phyloP scores from a whole-genome alignment of 305 asterid genomes.

The Fraxinus latifolia region DNA sequence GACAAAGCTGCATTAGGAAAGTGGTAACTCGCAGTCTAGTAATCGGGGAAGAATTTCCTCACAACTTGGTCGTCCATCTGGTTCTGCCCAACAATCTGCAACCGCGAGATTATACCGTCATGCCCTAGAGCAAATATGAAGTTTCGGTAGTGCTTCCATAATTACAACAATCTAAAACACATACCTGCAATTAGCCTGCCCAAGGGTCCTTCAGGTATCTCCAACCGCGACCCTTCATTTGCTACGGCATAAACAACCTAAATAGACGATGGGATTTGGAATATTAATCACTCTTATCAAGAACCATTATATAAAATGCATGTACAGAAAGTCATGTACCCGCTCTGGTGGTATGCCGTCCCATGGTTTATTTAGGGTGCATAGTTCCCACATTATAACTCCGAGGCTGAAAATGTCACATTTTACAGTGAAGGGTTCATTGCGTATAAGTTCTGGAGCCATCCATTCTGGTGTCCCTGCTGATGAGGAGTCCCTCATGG shows the following conservation, averaged over 20 bases:
- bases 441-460: constrained; percentile 97
- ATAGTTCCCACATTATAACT: constrained; percentile 95
- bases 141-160: not conserved
- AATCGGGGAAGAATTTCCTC: constrained; percentile 80
- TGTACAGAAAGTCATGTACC: constrained; percentile 37
- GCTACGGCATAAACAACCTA: constrained; percentile 93
- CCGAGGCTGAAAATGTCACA: constrained; percentile 97
- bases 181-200: constrained; percentile 84
- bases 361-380: constrained; percentile 87
- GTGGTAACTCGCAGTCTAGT: constrained; percentile 80
- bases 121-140: constrained; percentile 3
- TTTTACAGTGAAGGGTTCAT: constrained; percentile 82
- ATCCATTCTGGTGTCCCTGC: constrained; percentile 99
- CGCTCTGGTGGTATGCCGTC: constrained; percentile 78
- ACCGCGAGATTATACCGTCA: constrained; percentile 5
- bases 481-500: constrained; percentile 67
- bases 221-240: constrained; percentile 73
- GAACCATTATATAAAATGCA: not conserved
- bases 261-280: constrained; percentile 10
- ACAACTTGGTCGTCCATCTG: constrained; percentile 83
- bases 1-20: constrained; percentile 48
- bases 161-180: not conserved
- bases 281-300: not conserved
- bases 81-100: constrained; percentile 98
- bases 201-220: constrained; percentile 88